Evolutionary conservation across 495 filamentous ascomycete species (phyloP).

Genomic region (Glarea lozoyensis): DNA sequence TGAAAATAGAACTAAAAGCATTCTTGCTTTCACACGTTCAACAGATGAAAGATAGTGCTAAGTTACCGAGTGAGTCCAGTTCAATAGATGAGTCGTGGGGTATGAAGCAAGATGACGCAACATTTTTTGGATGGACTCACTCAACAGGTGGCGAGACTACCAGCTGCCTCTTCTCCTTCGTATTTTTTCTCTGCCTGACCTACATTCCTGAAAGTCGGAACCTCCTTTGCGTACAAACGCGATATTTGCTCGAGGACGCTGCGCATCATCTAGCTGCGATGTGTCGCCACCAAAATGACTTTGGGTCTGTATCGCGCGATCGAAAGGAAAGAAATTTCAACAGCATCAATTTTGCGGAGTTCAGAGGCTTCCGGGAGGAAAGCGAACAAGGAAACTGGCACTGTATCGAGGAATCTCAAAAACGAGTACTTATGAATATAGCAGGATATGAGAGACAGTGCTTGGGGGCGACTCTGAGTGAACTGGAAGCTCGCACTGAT

Average conservation of each 20-base stretch:
- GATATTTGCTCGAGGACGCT: constrained; percentile 25
- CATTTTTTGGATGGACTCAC: constrained; percentile 27
- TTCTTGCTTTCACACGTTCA: background rate
- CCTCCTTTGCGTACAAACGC: constrained; percentile 7
- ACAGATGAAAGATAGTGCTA: background rate
- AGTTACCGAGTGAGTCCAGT: background rate
- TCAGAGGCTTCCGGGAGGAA: constrained; percentile 15
- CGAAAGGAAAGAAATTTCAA: constrained; percentile 29
- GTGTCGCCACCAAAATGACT: constrained; percentile 35
- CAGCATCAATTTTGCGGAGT: constrained; percentile 31
- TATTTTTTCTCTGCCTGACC: constrained; percentile 27
- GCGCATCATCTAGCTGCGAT: constrained; percentile 26
- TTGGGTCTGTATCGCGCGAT: constrained; percentile 26
- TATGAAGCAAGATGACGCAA: constrained; percentile 1
- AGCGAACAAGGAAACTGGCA: no score
- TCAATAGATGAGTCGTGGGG: no score
- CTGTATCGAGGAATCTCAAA: constrained; percentile 11
- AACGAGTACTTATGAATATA: background rate
- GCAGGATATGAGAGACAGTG: background rate
- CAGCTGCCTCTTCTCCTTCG: constrained; percentile 29
- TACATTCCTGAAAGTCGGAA: background rate
- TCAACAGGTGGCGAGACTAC: constrained; percentile 27
- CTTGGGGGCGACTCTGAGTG: background rate
- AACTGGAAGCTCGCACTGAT: background rate
- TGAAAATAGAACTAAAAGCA: background rate